Evolutionary conservation across 1,284 basidiomycete species (phyloP).

Genomic region (Cryptococcus maquisensis): DNA sequence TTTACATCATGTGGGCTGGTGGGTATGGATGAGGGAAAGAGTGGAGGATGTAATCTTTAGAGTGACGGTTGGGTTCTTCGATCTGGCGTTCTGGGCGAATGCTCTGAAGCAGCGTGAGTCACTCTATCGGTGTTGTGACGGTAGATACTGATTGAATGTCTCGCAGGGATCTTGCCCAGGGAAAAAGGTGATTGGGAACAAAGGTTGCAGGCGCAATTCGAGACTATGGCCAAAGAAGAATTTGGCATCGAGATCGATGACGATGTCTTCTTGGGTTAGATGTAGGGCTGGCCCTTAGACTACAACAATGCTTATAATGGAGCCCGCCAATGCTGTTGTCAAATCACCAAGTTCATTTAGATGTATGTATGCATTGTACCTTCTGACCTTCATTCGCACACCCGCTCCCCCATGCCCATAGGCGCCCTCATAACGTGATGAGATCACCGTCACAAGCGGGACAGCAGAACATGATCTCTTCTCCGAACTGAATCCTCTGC

Average conservation of each 20-base stretch:
- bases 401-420: too few species aligned
- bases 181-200: slow-evolving; percentile 48
- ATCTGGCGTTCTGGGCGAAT: slow-evolving; percentile 49
- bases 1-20: slow-evolving; percentile 36
- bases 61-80: slow-evolving; percentile 48
- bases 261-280: slow-evolving; percentile 44
- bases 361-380: slow-evolving; percentile 4
- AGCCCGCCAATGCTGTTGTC: background rate
- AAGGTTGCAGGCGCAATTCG: slow-evolving; percentile 44
- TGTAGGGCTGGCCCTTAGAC: too few species aligned
- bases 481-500: slow-evolving; percentile 41
- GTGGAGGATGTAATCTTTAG: slow-evolving; percentile 47
- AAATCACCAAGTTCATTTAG: background rate
- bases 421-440: slow-evolving; percentile 31
- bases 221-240: slow-evolving; percentile 51
- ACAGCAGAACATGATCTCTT: slow-evolving; percentile 50
- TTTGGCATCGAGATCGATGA: slow-evolving; percentile 53
- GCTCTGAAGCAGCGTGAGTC: slow-evolving; percentile 43
- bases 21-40: slow-evolving; percentile 44
- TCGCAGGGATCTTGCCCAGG: slow-evolving; percentile 36
- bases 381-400: background rate
- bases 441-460: slow-evolving; percentile 47
- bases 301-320: background rate
- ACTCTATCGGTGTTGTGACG: background rate
- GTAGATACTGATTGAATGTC: background rate